Conservation (phyloP, 192 early-diverging fungal genomes). For the Lunasporangiospora selenospora region DNA sequence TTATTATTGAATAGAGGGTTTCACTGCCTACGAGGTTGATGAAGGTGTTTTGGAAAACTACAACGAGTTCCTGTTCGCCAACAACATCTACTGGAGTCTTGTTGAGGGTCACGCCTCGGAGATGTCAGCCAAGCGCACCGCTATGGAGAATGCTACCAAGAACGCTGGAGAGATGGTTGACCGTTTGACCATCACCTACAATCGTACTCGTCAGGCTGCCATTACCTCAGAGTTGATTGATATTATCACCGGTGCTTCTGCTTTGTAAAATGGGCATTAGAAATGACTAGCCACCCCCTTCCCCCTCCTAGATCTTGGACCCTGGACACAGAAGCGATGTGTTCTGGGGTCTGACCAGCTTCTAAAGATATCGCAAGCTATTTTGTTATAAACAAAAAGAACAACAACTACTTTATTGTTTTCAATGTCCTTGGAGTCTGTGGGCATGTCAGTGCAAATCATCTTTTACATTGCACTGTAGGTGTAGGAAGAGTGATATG, state of each 20-base stretch:
- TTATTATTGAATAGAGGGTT: conserved; percentile 54
- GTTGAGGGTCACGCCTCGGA: conserved; percentile 97
- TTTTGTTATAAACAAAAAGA: no score
- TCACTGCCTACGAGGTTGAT: conserved; percentile 92
- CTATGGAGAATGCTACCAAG: conserved; percentile 99
- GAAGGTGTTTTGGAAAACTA: conserved; percentile 87
- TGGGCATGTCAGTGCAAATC: no score
- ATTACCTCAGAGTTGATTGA: conserved; percentile 99
- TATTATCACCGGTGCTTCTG: conserved; percentile 97
- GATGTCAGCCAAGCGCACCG: conserved; percentile 94
- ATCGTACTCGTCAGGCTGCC: conserved; percentile 96
- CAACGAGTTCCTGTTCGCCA: conserved; percentile 94
- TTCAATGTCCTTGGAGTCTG: no score
- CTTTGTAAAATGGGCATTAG: no score
- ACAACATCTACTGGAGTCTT: conserved; percentile 94
- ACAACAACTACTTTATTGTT: no score
- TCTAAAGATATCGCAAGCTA: no score
- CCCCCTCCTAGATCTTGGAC: no score
- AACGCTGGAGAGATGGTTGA: conserved; percentile 99
- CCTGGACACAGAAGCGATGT: no score
- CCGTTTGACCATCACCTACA: conserved; percentile 95
- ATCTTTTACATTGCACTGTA: no score
- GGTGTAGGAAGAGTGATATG: no score
- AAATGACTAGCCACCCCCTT: no score
- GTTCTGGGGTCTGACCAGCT: no score